phyloP scores from a whole-genome alignment of 2,329 filamentous ascomycete species.

The Aureobasidium lini region DNA sequence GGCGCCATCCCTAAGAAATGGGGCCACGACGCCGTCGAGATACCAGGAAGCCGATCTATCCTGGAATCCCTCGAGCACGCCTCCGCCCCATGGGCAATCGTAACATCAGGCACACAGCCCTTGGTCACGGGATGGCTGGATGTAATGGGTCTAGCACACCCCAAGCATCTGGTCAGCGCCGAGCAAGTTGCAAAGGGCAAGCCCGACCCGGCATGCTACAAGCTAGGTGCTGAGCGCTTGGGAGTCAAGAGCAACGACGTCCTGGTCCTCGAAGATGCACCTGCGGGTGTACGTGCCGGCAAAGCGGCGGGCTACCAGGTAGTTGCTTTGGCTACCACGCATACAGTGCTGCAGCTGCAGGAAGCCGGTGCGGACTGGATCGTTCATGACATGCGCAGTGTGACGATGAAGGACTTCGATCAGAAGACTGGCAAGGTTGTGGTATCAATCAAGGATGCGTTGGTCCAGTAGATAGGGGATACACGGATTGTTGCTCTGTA shows the following conservation, averaged over 20 bases:
- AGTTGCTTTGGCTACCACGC: slow-evolving; percentile 76
- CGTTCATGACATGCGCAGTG: slow-evolving; percentile 68
- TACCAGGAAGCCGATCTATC: slow-evolving; percentile 65
- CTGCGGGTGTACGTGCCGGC: slow-evolving; percentile 73
- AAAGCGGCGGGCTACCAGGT: slow-evolving; percentile 83
- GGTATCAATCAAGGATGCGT: slow-evolving; percentile 60
- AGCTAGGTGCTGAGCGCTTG: slow-evolving; percentile 35
- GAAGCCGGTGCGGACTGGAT: slow-evolving; percentile 83
- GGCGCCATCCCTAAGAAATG: slow-evolving; percentile 67
- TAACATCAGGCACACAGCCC: slow-evolving; percentile 42
- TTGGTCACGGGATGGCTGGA: slow-evolving; percentile 45
- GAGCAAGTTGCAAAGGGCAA: slow-evolving; percentile 44
- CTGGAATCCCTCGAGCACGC: slow-evolving; percentile 52
- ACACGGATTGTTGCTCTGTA: not conserved
- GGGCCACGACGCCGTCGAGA: slow-evolving; percentile 71
- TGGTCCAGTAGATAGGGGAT: slow-evolving; percentile 28
- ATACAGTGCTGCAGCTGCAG: slow-evolving; percentile 62
- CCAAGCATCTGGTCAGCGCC: slow-evolving; percentile 40
- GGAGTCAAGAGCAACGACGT: slow-evolving; percentile 35
- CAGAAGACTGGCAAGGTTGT: slow-evolving; percentile 52
- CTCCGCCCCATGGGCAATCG: slow-evolving; percentile 75
- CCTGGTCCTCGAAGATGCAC: slow-evolving; percentile 82
- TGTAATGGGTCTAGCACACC: slow-evolving; percentile 40
- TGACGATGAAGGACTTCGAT: slow-evolving; percentile 53
- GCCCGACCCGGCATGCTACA: slow-evolving; percentile 44